Evolutionary conservation across 2,329 filamentous ascomycete species (phyloP).

Genomic region (Pseudocercospora crystallina): DNA sequence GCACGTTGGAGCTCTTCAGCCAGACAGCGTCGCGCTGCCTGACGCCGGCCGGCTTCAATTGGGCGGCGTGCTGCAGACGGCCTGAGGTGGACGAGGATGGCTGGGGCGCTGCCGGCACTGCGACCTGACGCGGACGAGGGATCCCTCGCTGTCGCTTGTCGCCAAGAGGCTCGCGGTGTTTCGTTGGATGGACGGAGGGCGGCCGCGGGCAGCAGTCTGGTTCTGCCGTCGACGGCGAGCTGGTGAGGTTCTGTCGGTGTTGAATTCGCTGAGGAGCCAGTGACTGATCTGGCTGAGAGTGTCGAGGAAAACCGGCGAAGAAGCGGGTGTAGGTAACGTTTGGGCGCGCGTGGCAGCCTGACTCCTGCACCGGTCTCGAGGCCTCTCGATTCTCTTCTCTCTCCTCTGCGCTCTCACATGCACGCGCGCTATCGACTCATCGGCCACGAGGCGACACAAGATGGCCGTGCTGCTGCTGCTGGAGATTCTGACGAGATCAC

Average conservation of each 20-base stretch:
- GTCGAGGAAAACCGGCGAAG: background rate
- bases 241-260: background rate
- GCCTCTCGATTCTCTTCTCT: background rate
- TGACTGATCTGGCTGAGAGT: background rate
- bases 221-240: background rate
- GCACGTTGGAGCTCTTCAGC: too few species aligned
- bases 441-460: background rate
- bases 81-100: background rate
- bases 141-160: background rate
- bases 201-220: background rate
- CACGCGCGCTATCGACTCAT: slow-evolving; percentile 8
- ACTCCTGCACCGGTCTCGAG: background rate
- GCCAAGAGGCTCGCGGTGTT: background rate
- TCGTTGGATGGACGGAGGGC: background rate
- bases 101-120: background rate
- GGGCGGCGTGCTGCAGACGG: slow-evolving; percentile 3
- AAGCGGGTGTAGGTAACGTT: slow-evolving; percentile 1
- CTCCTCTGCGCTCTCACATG: background rate
- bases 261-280: background rate
- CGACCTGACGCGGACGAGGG: background rate
- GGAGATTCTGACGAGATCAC: too few species aligned
- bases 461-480: too few species aligned
- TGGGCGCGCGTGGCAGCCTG: background rate
- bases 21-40: background rate
- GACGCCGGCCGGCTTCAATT: slow-evolving; percentile 4